phyloP scores from a whole-genome alignment of 768 basidiomycete species.

The Candolleomyces eurysporus region DNA sequence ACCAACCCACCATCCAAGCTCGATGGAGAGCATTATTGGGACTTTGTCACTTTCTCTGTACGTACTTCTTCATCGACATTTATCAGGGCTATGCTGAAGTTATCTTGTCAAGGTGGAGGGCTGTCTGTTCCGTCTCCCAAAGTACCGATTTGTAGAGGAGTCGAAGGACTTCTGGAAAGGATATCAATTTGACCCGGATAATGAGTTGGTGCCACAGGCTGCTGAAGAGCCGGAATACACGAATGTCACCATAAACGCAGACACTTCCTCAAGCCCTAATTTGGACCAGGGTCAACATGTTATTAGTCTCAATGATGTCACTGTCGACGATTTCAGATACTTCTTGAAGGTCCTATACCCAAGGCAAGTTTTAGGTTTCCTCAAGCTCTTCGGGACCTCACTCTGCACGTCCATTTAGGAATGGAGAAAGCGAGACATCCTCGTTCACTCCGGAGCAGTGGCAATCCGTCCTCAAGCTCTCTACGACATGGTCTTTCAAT shows the following conservation, averaged over 20 bases:
- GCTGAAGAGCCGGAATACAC: background rate
- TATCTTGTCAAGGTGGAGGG: background rate
- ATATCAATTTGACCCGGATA: background rate
- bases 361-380: background rate
- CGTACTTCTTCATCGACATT: background rate
- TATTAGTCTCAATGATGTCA: too few species aligned
- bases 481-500: slow-evolving; percentile 36
- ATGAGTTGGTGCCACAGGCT: too few species aligned
- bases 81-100: background rate
- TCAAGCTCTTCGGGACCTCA: background rate
- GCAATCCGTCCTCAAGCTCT: slow-evolving; percentile 35
- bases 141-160: background rate
- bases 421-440: background rate
- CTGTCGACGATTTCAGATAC: background rate
- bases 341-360: background rate
- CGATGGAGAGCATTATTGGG: background rate
- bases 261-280: too few species aligned
- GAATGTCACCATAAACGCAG: too few species aligned
- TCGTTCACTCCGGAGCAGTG: slow-evolving; percentile 22
- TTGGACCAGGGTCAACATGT: too few species aligned
- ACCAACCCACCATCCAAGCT: background rate
- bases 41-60: background rate
- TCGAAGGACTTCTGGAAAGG: background rate
- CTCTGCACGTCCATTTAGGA: background rate
- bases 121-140: background rate